These are phyloP conservation scores for Naegleria fowleri DNA, from an alignment of 208 protist genomes.

Conservation along the genomic window DNA sequence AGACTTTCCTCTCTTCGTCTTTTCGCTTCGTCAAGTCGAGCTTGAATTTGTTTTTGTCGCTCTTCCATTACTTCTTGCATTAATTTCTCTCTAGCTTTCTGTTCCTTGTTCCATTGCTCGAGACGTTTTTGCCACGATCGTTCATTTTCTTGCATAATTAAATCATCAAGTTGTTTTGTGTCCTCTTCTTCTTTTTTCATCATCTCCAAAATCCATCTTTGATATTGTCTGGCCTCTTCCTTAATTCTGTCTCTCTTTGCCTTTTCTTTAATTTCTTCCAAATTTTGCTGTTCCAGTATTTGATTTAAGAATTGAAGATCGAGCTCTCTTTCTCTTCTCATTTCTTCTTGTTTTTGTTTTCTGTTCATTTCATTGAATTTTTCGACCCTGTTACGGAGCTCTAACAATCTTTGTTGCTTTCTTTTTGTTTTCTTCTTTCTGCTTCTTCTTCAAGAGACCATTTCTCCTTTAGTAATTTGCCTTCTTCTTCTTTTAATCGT, in stretches of 20 bases:
- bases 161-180: background rate
- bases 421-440: background rate
- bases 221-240: slow-evolving; percentile 1
- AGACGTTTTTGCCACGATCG: slow-evolving; percentile 11
- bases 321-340: background rate
- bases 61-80: slow-evolving; percentile 24
- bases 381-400: background rate
- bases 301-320: slow-evolving; percentile 14
- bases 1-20: background rate
- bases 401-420: background rate
- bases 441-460: slow-evolving; percentile 3
- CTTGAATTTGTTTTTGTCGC: slow-evolving; percentile 23
- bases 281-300: slow-evolving; percentile 1
- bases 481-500: slow-evolving; percentile 12
- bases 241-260: background rate
- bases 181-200: slow-evolving; percentile 15
- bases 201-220: background rate
- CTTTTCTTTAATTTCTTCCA: background rate
- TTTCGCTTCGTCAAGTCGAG: background rate
- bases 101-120: slow-evolving; percentile 2
- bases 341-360: slow-evolving; percentile 6
- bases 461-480: background rate
- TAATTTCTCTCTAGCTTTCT: slow-evolving; percentile 23
- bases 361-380: background rate
- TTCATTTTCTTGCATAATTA: slow-evolving; percentile 19